Evolutionary conservation across 495 filamentous ascomycete genomes (phyloP).

Genomic region (Chaetomium cochliodes): DNA sequence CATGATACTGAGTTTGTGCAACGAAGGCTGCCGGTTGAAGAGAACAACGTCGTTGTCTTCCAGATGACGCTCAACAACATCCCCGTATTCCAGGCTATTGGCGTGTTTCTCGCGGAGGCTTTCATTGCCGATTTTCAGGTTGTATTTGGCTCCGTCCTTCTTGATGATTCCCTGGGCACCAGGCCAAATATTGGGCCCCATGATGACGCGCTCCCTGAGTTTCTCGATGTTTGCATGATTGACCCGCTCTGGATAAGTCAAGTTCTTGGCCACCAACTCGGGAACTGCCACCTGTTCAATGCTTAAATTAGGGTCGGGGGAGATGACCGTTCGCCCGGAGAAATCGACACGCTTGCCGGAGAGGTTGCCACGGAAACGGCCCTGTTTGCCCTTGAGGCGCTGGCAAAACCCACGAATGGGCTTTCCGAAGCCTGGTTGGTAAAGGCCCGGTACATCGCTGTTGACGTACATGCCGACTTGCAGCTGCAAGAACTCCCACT

Average conservation of each 20-base stretch:
- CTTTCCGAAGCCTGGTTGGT: conserved; percentile 70
- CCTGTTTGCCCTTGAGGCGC: conserved; percentile 93
- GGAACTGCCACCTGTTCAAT: conserved; percentile 95
- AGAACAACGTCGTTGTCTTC: conserved; percentile 96
- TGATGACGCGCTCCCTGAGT: conserved; percentile 65
- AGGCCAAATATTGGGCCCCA: conserved; percentile 74
- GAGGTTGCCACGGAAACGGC: conserved; percentile 92
- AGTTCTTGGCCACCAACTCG: conserved; percentile 80
- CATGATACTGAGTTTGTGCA: conserved; percentile 98
- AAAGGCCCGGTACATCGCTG: conserved; percentile 88
- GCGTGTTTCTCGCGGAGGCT: conserved; percentile 57
- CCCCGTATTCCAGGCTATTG: conserved; percentile 71
- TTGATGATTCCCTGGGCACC: conserved; percentile 83
- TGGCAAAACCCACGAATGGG: conserved; percentile 91
- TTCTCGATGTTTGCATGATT: conserved; percentile 81
- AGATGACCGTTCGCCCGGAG: conserved; percentile 95
- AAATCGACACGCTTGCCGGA: conserved; percentile 99
- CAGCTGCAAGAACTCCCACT: conserved; percentile 94
- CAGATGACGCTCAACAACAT: conserved; percentile 89
- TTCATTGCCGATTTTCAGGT: conserved; percentile 67
- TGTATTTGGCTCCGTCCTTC: conserved; percentile 62
- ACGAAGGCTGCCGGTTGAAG: conserved; percentile 95
- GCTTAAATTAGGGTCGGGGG: conserved; percentile 88
- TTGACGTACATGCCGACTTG: conserved; percentile 98
- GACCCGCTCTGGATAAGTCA: conserved; percentile 91